phyloP scores from a whole-genome alignment of 192 early-diverging fungal genomes.

The Coemansia sp. region DNA sequence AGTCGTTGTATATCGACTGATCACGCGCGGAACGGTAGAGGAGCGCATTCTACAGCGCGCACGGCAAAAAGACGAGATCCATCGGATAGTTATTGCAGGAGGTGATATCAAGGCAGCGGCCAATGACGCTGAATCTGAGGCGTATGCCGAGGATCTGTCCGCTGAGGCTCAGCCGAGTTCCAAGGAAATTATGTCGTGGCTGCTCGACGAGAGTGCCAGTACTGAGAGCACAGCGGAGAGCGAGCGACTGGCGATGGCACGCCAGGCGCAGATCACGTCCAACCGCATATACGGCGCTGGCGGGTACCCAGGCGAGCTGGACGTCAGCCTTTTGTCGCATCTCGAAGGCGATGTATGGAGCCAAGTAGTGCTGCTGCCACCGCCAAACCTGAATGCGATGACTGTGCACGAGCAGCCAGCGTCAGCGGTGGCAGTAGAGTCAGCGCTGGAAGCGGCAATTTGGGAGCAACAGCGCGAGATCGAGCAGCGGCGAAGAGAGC shows the following conservation, averaged over 20 bases:
- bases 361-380: conserved; percentile 35
- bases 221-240: conserved; percentile 33
- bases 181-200: conserved; percentile 81
- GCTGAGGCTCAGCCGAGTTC: conserved; percentile 75
- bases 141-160: conserved; percentile 35
- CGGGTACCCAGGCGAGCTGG: conserved; percentile 31
- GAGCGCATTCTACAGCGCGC: conserved; percentile 96
- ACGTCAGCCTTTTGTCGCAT: conserved; percentile 9
- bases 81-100: conserved; percentile 92
- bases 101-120: conserved; percentile 68
- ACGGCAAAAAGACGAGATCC: conserved; percentile 96
- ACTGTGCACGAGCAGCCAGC: background rate
- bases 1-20: conserved; percentile 93
- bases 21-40: conserved; percentile 96
- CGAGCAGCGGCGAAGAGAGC: conserved; percentile 17
- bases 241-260: conserved; percentile 32
- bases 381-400: conserved; percentile 12
- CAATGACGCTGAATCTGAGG: conserved; percentile 32
- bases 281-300: conserved; percentile 43
- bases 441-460: conserved; percentile 29
- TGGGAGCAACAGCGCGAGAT: conserved; percentile 26
- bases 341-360: conserved; percentile 29
- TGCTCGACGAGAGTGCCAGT: conserved; percentile 70
- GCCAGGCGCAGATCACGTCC: conserved; percentile 46
- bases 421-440: conserved; percentile 11